Evolutionary conservation across 176 grass and related monocot species (phyloP).

Genomic region (Juncus effusus): DNA sequence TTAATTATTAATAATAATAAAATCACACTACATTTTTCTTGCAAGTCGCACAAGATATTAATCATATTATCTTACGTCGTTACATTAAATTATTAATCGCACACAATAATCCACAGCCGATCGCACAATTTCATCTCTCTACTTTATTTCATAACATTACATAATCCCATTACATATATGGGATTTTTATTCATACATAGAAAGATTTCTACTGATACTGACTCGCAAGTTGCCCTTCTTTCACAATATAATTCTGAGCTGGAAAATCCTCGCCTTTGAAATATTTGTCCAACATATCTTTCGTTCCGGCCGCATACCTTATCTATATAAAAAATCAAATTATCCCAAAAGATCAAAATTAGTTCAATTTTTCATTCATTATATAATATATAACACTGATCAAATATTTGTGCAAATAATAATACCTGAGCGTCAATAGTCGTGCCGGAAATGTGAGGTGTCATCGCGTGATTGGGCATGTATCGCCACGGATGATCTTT

Average conservation of each 20-base stretch:
- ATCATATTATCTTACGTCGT: background rate
- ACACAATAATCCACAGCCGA: background rate
- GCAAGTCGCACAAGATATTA: background rate
- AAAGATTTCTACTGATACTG: constrained; percentile 45
- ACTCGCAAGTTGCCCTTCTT: constrained; percentile 64
- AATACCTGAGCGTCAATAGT: constrained; percentile 77
- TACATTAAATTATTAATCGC: background rate
- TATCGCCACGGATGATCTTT: constrained; percentile 88
- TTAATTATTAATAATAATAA: constrained; percentile 5
- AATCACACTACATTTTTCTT: constrained; percentile 5
- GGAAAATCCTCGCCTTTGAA: constrained; percentile 94
- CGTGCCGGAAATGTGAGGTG: constrained; percentile 79
- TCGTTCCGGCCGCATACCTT: constrained; percentile 62
- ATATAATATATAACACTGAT: constrained; percentile 3
- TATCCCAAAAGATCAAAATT: background rate
- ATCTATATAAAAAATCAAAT: constrained; percentile 37
- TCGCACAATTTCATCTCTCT: background rate
- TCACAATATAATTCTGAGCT: constrained; percentile 79
- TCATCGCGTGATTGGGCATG: constrained; percentile 98
- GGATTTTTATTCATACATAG: background rate
- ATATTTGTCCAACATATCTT: constrained; percentile 79
- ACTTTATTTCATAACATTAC: constrained; percentile 20
- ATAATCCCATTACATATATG: background rate
- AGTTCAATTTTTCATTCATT: constrained; percentile 4
- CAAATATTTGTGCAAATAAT: background rate